A percentile compares a stretch with the other conserved stretches of the same genome.
These are phyloP conservation scores for Pythium rishiriense DNA, from an alignment of 352 stramenopile species.

Conservation along the genomic window DNA sequence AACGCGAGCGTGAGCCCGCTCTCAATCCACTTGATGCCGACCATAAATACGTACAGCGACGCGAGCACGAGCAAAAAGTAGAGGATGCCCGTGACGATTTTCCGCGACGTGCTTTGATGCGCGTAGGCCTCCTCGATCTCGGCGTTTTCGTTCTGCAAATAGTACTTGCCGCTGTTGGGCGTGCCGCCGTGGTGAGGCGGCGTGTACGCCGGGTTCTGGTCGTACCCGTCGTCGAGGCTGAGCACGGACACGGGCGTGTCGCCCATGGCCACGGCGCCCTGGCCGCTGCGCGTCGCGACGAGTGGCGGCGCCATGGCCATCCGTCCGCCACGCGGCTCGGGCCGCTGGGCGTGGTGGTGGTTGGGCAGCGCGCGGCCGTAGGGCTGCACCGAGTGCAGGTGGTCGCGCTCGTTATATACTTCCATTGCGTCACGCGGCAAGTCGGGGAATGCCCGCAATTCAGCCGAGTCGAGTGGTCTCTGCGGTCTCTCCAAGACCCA, in stretches of 20 bases:
- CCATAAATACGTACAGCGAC: constrained; percentile 55
- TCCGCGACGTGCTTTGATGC: constrained; percentile 20
- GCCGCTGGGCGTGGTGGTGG: background rate
- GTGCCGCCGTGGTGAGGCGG: constrained; percentile 1
- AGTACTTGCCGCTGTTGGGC: constrained; percentile 24
- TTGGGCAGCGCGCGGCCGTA: background rate
- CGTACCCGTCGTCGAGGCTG: constrained; percentile 20
- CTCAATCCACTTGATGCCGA: constrained; percentile 52
- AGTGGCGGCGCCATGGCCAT: constrained; percentile 23
- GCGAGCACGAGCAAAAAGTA: constrained; percentile 27
- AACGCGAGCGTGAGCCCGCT: constrained; percentile 55
- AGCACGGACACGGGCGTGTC: constrained; percentile 13
- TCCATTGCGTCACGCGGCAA: background rate
- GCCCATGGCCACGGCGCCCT: background rate
- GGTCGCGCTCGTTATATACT: background rate
- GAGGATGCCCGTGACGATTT: constrained; percentile 14
- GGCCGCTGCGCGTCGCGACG: constrained; percentile 5
- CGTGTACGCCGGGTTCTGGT: constrained; percentile 6
- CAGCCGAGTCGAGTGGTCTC: no score
- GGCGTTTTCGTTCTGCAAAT: constrained; percentile 12
- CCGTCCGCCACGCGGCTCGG: background rate
- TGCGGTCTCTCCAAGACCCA: no score
- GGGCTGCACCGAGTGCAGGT: background rate
- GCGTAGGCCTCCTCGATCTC: constrained; percentile 21
- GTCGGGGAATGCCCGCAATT: constrained; percentile 12